Evolutionary conservation across 164 flowering plant species (phyloP), one percentile per base, ranked within the genome.

Genomic region (Vitis riparia): DNA sequence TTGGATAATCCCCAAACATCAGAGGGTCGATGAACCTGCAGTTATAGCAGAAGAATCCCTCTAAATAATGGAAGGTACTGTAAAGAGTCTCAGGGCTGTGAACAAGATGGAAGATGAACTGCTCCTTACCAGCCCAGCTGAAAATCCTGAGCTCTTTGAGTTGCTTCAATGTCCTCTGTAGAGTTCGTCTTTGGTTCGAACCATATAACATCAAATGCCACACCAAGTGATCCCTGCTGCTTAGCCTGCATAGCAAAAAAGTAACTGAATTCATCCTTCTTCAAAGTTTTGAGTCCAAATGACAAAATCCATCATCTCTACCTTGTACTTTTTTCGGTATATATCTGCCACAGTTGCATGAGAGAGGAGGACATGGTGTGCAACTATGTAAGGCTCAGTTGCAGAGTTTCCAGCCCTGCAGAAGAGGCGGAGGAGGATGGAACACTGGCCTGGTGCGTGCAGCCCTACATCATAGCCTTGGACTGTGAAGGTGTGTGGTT

Each of bases 401-500:
- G 91, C 86, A 8, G 97, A 91, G 78, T 91, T 90, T 60, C 99
- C 99, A 8, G 82, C 91, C 66, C 75, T 68, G 69, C 97, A 94
- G 55, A 85, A 79, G 15, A 83, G 65, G 51, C 60, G 86, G n/a
- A 78, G 79, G 11, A 91, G 77, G 50, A 88, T 83, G 9, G 99
- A 91, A 78, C 99, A 94, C 1, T 95, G 75, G 13, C 97, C 97
- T 0, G 98, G 97, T 9, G 99, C 97, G 48, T 84, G 84, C 27
- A 91, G 85, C n/a, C 98, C 98, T 0, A 79, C 85, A 75, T 90
- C 97, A 59, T 88, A 95, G 6, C 98, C 99, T 82, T 90, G 94
- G 6, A 80, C 68, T 0, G 93, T 69, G 64, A 91, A 77, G 1
- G 93, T 89, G 55, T 93, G 95, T 0, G 99, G 99, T 78, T 95